Conservation (phyloP, 176 grass and related monocot species). For the Puccinellia tenuiflora region DNA sequence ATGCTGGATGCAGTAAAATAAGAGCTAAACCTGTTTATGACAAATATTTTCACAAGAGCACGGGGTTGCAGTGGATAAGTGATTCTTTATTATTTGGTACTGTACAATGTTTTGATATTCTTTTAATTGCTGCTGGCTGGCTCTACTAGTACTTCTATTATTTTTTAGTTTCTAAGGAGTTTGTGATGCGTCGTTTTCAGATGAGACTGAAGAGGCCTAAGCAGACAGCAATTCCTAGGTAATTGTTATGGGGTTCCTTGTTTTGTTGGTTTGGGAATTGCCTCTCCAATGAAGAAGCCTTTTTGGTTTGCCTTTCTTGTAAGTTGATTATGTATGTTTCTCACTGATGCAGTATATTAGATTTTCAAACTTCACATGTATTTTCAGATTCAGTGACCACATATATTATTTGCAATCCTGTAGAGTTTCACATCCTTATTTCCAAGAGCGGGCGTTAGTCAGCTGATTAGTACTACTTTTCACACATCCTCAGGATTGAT, state of each 20-base stretch:
- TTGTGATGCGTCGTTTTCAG: constrained; percentile 37
- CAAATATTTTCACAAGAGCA: background rate
- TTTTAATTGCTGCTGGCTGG: background rate
- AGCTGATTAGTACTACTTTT: background rate
- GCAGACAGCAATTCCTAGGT: constrained; percentile 29
- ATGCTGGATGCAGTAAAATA: constrained; percentile 3
- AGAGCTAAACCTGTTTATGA: background rate
- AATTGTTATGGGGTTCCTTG: background rate
- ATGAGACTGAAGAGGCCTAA: constrained; percentile 22
- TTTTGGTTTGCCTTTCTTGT: constrained; percentile 26
- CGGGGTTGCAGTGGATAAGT: background rate
- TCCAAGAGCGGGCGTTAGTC: background rate
- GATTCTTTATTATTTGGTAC: background rate
- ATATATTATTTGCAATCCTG: background rate
- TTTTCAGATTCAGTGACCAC: background rate
- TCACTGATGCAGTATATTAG: constrained; percentile 27
- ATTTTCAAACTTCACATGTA: constrained; percentile 3
- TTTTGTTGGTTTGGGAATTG: constrained; percentile 24
- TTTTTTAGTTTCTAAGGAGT: background rate
- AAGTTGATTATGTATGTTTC: constrained; percentile 16
- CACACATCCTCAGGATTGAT: background rate
- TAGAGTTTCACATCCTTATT: background rate
- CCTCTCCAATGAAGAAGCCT: constrained; percentile 5
- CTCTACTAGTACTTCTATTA: background rate
- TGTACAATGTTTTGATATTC: background rate